Evolutionary conservation across 1,284 basidiomycete species (phyloP).

Genomic region (Earliella scabrosa): DNA sequence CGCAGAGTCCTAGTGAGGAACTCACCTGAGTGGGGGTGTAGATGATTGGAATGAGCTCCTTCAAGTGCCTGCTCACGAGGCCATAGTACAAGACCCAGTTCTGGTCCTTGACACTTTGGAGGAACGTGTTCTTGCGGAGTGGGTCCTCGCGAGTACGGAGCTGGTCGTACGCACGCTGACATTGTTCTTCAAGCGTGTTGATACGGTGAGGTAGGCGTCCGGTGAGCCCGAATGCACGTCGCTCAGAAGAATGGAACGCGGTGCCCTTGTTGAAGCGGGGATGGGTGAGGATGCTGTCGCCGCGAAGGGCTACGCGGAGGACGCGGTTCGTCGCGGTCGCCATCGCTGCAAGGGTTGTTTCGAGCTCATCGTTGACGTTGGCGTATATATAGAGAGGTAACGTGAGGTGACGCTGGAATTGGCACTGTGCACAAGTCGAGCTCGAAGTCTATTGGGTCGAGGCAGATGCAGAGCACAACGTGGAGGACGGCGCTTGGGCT

Average conservation of each 20-base stretch:
- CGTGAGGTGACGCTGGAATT: no score
- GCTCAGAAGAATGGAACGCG: constrained; percentile 70
- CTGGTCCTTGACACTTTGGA: constrained; percentile 75
- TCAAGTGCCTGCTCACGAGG: constrained; percentile 67
- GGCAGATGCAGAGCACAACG: not conserved
- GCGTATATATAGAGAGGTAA: constrained; percentile 14
- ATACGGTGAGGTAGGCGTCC: constrained; percentile 79
- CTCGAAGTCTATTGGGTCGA: not conserved
- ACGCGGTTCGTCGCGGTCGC: constrained; percentile 27
- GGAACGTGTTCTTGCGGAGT: constrained; percentile 71
- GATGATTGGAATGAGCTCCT: constrained; percentile 78
- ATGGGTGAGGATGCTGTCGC: constrained; percentile 62
- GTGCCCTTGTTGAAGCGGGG: constrained; percentile 77
- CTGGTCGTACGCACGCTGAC: constrained; percentile 73
- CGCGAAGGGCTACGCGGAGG: constrained; percentile 58
- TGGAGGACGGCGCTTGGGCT: not conserved
- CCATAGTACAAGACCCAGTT: constrained; percentile 80
- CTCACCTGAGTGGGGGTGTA: constrained; percentile 73
- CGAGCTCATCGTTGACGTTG: no score
- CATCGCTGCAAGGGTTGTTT: constrained; percentile 15
- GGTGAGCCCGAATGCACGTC: constrained; percentile 72
- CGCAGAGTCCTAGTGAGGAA: no score
- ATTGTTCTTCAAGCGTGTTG: constrained; percentile 80
- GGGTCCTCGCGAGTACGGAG: constrained; percentile 50
- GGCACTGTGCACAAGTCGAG: no score